Evolutionary conservation across 2,329 filamentous ascomycete species (phyloP).

Genomic region (Trichoderma sp.): DNA sequence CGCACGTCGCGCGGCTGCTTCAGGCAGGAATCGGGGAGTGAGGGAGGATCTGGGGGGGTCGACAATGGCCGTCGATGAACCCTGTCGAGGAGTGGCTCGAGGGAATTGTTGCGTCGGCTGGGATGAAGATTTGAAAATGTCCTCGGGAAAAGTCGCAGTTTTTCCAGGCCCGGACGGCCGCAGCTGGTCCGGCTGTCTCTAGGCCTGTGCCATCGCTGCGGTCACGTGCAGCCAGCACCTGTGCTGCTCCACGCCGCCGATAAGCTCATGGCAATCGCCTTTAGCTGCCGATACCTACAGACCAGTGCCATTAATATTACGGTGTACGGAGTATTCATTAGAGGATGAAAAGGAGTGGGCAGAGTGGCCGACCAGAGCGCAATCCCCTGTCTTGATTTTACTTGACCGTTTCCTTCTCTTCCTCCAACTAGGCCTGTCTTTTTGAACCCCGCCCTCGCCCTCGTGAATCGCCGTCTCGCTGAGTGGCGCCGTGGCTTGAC

Average conservation of each 20-base stretch:
- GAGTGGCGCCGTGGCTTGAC: slow-evolving; percentile 9
- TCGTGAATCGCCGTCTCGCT: not conserved
- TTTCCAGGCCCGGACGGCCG: slow-evolving; percentile 35
- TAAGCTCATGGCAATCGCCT: slow-evolving; percentile 14
- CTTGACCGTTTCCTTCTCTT: not conserved
- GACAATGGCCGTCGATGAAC: slow-evolving; percentile 46
- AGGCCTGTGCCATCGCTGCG: not conserved
- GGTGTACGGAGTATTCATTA: slow-evolving; percentile 1
- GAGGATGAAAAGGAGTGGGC: slow-evolving; percentile 8
- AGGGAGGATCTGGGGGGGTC: slow-evolving; percentile 35
- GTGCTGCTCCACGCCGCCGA: slow-evolving; percentile 6
- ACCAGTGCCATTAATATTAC: not conserved
- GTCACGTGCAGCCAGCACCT: slow-evolving; percentile 16
- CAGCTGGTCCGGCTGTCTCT: slow-evolving; percentile 33
- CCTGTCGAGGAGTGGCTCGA: slow-evolving; percentile 39
- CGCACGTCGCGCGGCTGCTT: slow-evolving; percentile 43
- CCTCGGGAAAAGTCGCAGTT: slow-evolving; percentile 49
- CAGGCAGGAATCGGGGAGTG: slow-evolving; percentile 36
- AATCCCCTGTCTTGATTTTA: not conserved
- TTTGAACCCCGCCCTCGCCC: slow-evolving; percentile 5
- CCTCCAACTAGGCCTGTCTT: not conserved
- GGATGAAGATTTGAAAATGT: slow-evolving; percentile 41
- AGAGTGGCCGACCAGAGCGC: not conserved
- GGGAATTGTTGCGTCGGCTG: slow-evolving; percentile 39
- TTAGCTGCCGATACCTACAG: not conserved